Base-by-base conservation (phyloP, 2,329 filamentous ascomycete species). In the Pseudocercospora pini-densiflorae region DNA sequence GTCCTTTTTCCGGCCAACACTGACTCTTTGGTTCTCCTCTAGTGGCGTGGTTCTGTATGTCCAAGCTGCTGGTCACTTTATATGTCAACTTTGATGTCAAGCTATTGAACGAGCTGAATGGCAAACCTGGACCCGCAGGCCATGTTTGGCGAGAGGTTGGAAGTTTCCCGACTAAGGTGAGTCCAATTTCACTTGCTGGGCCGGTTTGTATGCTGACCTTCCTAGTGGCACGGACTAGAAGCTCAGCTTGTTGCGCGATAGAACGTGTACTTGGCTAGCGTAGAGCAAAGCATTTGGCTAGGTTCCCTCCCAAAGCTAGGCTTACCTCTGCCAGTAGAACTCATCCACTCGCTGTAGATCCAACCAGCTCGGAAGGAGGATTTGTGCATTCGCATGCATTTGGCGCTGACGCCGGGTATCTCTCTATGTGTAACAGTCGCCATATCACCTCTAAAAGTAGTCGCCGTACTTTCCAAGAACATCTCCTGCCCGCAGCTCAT, bases 401-500 rank as follows among this genome's bases (percentile, higher is more conserved):
- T 55, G 51, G 23, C 23, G 9, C n/a, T 19, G 51, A 55, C 12
- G 51, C 51, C 23, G 51, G 51, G 51, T 31, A 55, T 55, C 51
- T 55, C 21, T 55, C 51, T 55, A 55, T 55, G 1, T 31, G 23
- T 33, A n/a, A 31, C 24, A 33, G 21, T 10, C 24, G 23, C 23
- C 12, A 33, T 7, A 27, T 31, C 12, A 16, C 33, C 16, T 12
- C n/a, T 10, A 58, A 24, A 58, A 66, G 43, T 74, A 76, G 59
- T 76, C 74, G 19, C 72, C 72, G 65, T 72, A 84, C 70, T 81
- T 75, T 8, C 82, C 82, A 64, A 84, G 68, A 1, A 77, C 81
- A 27, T 81, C 81, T 10, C 80, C 77, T 55, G 77, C 79, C 6
- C 80, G 78, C 66, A 84, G 86, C 69, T 85, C 84, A 12, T 82